A percentile compares a stretch with the other conserved stretches of the same genome.
Evolutionary conservation across 2,329 filamentous ascomycete genomes (phyloP).

Genomic region (Ramularia endophylla): DNA sequence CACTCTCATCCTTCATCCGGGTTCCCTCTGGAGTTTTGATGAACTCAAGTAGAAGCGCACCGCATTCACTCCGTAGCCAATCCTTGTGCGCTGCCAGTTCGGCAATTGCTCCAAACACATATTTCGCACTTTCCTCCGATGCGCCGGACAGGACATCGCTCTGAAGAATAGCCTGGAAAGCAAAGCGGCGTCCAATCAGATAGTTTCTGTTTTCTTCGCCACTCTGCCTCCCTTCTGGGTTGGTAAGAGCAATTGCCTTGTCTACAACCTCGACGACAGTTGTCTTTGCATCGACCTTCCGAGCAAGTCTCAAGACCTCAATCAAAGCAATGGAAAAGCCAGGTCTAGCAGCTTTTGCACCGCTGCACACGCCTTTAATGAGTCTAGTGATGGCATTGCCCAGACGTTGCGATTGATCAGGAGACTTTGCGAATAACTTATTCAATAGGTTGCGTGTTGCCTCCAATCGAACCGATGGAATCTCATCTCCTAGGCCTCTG

Average conservation of each 20-base stretch:
- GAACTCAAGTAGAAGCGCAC: conserved; percentile 71
- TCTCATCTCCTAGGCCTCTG: conserved; percentile 43
- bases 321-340: conserved; percentile 87
- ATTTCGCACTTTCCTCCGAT: conserved; percentile 53
- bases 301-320: conserved; percentile 66
- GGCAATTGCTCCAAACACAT: conserved; percentile 66
- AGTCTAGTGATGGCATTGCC: conserved; percentile 46
- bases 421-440: conserved; percentile 35
- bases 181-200: conserved; percentile 79
- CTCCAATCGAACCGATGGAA: conserved; percentile 37
- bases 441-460: conserved; percentile 42
- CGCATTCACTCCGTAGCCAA: conserved; percentile 85
- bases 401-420: conserved; percentile 33
- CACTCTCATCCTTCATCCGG: conserved; percentile 10
- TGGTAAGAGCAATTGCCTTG: conserved; percentile 48
- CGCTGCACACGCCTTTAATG: conserved; percentile 82
- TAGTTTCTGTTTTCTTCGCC: conserved; percentile 80
- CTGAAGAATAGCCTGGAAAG: conserved; percentile 77
- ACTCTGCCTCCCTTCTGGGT: conserved; percentile 46
- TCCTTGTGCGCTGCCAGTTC: conserved; percentile 73
- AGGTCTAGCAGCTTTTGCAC: conserved; percentile 78
- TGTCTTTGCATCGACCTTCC: conserved; percentile 8
- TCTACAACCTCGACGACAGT: conserved; percentile 38
- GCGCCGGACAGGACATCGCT: conserved; percentile 61
- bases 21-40: conserved; percentile 34